Base-by-base conservation (phyloP, 2,329 filamentous ascomycete species). In the Aspergillus persii region DNA sequence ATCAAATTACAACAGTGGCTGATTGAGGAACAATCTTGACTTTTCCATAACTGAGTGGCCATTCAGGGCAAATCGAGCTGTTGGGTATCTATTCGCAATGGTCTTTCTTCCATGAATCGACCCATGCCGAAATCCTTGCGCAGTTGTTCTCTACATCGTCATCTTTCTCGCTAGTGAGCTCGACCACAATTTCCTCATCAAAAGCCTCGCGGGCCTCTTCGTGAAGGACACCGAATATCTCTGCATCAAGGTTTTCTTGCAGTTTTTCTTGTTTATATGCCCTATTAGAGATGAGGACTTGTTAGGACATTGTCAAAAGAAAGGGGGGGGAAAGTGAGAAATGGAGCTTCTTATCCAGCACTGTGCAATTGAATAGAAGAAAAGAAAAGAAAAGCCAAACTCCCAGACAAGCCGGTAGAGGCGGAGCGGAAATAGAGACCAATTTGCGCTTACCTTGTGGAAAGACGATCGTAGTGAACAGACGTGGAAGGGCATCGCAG, bases 191-290 rank as follows among this genome's bases (percentile, higher is more conserved):
- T 71, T 95, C 87, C 75, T 90, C 86, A 56, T 91, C 90, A 70
- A 94, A 99, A 9, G 89, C 86, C 63, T 96, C 93, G 61, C 87
- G 83, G 33, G 95, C 95, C 79, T 99, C 95, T 66, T 96, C 89
- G 23, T 96, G 81, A 57, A 99, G 80, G 29, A 98, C 91, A 71
- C 96, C 90, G 88, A 99, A 98, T 72, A 99, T 98, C 79, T 99
- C 95, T 31, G 91, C 90, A 76, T 99, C 95, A 61, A 99, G 81
- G 72, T 99, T 99, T 76, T 98, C 95, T 75, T 98, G 91, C 48
- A 99, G 80, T 76, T 99, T 99, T 63, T 84, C 83, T 71, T 95
- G 91, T 62, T 86, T 83, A 75, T 97, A 97, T 62, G 91, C 89
- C 65, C 89, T 90, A 60, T 49, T 57, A 50, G 2, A 54, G 8